Evolutionary conservation across 2,329 filamentous ascomycete genomes (phyloP).

Genomic region (Colletotrichum siamense): DNA sequence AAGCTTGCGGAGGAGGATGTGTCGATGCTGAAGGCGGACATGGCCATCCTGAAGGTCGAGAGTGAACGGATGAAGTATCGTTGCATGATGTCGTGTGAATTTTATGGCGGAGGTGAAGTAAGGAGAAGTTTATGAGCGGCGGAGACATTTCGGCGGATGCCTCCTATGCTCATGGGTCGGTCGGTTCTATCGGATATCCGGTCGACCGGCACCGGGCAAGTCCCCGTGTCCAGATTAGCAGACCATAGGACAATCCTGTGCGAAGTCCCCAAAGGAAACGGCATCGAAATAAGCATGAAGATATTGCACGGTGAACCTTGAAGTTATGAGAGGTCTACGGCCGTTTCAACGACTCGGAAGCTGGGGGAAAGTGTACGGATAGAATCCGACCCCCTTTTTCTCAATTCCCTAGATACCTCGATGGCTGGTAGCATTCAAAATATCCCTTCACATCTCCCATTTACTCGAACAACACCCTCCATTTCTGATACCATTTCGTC

Average conservation of each 20-base stretch:
- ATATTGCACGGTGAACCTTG: neutral
- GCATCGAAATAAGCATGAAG: accelerated
- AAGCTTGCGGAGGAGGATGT: no score
- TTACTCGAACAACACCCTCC: neutral
- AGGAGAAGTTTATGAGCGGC: no score
- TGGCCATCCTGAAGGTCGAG: no score
- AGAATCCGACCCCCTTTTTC: neutral
- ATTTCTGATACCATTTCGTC: neutral
- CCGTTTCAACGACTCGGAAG: neutral
- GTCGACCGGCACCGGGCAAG: no score
- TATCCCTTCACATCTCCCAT: neutral
- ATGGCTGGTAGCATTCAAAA: neutral
- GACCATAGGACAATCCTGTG: neutral
- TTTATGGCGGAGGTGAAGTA: no score
- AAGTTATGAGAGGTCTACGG: neutral
- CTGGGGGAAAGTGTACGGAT: neutral
- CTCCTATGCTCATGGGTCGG: accelerated
- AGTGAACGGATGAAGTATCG: no score
- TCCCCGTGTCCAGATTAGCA: accelerated
- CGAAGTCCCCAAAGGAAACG: accelerated
- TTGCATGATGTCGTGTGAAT: no score
- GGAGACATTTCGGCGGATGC: no score
- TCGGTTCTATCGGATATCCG: no score
- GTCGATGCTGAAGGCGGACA: accelerated
- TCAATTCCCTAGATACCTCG: neutral